phyloP scores from a whole-genome alignment of 176 grass and related monocot species.

The Luzula sylvatica region DNA sequence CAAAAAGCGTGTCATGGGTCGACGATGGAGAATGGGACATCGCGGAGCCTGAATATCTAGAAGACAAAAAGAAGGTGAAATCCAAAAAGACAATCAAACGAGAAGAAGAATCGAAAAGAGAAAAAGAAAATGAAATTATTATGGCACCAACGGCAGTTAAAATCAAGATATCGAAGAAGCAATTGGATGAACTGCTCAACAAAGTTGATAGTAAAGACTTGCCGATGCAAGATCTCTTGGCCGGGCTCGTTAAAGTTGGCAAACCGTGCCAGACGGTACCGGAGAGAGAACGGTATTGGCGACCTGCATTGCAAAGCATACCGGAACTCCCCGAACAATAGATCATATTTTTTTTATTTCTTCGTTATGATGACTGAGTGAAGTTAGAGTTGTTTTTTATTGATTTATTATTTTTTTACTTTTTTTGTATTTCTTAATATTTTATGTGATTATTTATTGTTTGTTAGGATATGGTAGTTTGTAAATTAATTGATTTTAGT shows the following conservation, averaged over 20 bases:
- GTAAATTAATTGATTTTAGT: no score
- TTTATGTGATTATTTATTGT: not conserved
- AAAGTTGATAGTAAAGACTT: slow-evolving; percentile 24
- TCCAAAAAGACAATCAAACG: not conserved
- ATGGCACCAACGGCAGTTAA: slow-evolving; percentile 24
- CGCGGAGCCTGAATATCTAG: not conserved
- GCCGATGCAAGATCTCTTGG: slow-evolving; percentile 15
- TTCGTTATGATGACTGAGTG: not conserved
- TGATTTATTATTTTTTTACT: no score
- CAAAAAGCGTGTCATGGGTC: slow-evolving; percentile 11
- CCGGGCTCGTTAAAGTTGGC: slow-evolving; percentile 34
- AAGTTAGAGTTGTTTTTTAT: not conserved
- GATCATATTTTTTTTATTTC: not conserved
- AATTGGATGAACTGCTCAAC: slow-evolving; percentile 44
- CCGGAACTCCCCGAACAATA: slow-evolving; percentile 28
- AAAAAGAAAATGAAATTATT: not conserved
- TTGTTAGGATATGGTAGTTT: not conserved
- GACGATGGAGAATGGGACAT: slow-evolving; percentile 20
- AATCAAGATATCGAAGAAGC: slow-evolving; percentile 62
- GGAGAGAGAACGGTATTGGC: slow-evolving; percentile 33
- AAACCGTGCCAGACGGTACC: slow-evolving; percentile 14
- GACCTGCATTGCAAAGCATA: slow-evolving; percentile 52
- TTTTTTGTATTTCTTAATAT: not conserved
- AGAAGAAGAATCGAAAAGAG: not conserved
- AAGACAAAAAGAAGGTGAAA: not conserved